These are phyloP conservation scores for Meyerozyma guilliermondii DNA, from an alignment of 1,139 yeast genomes.

Conservation along the genomic window DNA sequence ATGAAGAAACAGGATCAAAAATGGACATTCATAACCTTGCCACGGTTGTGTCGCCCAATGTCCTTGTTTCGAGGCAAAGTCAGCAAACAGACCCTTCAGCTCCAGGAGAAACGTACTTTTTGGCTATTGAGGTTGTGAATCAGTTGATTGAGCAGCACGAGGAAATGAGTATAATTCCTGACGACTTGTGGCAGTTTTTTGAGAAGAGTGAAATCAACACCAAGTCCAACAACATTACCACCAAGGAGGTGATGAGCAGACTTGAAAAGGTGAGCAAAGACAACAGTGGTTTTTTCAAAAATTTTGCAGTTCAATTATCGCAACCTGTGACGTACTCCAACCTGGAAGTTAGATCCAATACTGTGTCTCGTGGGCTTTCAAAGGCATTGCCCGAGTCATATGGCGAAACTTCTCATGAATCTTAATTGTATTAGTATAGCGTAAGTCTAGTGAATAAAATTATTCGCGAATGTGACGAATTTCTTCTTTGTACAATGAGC, in stretches of 20 bases:
- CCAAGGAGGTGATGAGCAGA: constrained; percentile 35
- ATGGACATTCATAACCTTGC: constrained; percentile 96
- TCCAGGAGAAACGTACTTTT: constrained; percentile 71
- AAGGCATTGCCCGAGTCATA: constrained; percentile 24
- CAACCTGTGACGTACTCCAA: constrained; percentile 15
- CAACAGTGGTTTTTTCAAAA: constrained; percentile 23
- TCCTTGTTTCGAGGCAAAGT: constrained; percentile 51
- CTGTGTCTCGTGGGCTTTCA: constrained; percentile 32
- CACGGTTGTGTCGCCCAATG: constrained; percentile 92
- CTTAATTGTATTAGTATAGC: background rate
- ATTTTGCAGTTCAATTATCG: constrained; percentile 16
- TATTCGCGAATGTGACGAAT: background rate
- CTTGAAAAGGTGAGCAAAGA: constrained; percentile 31
- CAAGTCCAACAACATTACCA: constrained; percentile 16
- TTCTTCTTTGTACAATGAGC: constrained; percentile 18
- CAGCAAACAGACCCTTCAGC: constrained; percentile 22
- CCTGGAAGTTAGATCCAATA: constrained; percentile 29
- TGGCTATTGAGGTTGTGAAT: constrained; percentile 89
- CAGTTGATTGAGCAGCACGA: constrained; percentile 80
- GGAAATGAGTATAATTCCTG: constrained; percentile 74
- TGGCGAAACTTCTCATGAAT: constrained; percentile 19
- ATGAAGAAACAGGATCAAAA: constrained; percentile 84
- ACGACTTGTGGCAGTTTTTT: constrained; percentile 38
- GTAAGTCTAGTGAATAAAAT: background rate
- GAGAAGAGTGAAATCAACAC: constrained; percentile 29